Conservation (phyloP, 495 filamentous ascomycete genomes). For the Lasiosphaeriaceae sp. region DNA sequence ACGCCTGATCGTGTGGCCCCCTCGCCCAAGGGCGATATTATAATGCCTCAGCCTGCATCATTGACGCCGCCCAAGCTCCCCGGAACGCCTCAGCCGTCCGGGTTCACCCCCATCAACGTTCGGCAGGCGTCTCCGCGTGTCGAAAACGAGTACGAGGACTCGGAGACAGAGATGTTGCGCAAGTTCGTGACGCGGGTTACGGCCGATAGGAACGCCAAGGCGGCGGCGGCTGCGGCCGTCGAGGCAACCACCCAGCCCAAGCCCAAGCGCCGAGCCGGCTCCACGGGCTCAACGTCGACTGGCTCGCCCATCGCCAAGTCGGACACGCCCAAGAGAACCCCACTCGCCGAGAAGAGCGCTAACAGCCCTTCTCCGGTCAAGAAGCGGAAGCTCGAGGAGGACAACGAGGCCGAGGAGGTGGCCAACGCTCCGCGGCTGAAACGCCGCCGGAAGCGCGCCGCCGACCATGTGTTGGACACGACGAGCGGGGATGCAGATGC, state of each 20-base stretch:
- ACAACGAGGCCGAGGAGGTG: slow-evolving; percentile 5
- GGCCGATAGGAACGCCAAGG: slow-evolving; percentile 39
- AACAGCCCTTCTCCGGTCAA: slow-evolving; percentile 34
- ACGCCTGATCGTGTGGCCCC: not conserved
- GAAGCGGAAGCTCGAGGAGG: slow-evolving; percentile 31
- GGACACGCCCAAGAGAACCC: slow-evolving; percentile 28
- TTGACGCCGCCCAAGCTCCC: too few relatives aligned
- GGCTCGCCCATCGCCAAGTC: slow-evolving; percentile 29
- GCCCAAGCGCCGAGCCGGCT: slow-evolving; percentile 22
- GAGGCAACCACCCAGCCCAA: slow-evolving; percentile 12
- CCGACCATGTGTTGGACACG: slow-evolving; percentile 12
- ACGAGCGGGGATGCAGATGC: not conserved
- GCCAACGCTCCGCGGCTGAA: slow-evolving; percentile 20
- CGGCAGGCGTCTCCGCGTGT: slow-evolving; percentile 21
- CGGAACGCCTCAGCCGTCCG: too few relatives aligned
- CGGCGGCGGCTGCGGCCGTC: slow-evolving; percentile 28
- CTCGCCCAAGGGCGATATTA: too few relatives aligned
- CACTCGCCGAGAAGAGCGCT: slow-evolving; percentile 36
- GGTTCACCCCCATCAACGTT: slow-evolving; percentile 32
- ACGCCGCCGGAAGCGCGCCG: slow-evolving; percentile 25
- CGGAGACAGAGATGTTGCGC: slow-evolving; percentile 42
- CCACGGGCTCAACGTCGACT: slow-evolving; percentile 18
- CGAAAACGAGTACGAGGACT: slow-evolving; percentile 25
- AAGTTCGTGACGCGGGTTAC: slow-evolving; percentile 43
- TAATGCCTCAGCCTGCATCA: too few relatives aligned